A percentile compares a stretch with the other conserved stretches of the same genome.
phyloP scores from a whole-genome alignment of 2,329 filamentous ascomycete species.

The Ustilaginoidea virens region DNA sequence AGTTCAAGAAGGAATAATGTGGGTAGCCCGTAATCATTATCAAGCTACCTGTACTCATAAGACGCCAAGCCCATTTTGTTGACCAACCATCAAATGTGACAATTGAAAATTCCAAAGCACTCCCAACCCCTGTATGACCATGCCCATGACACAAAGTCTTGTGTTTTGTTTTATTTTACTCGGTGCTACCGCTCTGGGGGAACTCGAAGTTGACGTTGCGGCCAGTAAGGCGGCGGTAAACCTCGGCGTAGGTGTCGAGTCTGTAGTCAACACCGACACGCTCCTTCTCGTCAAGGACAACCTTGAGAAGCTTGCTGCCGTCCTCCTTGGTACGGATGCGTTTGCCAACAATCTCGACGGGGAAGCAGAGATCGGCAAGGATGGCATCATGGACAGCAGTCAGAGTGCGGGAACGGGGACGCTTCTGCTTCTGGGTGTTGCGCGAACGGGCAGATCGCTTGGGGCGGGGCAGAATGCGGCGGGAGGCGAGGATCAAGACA shows the following conservation, averaged over 20 bases:
- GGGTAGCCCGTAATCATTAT: slow-evolving; percentile 28
- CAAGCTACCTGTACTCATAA: slow-evolving; percentile 31
- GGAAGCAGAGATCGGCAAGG: slow-evolving; percentile 95
- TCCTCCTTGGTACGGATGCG: slow-evolving; percentile 97
- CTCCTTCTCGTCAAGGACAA: slow-evolving; percentile 99
- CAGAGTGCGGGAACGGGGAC: slow-evolving; percentile 90
- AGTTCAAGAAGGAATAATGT: slow-evolving; percentile 19
- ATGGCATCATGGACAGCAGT: slow-evolving; percentile 98
- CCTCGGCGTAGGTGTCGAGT: slow-evolving; percentile 98
- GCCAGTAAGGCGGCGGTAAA: slow-evolving; percentile 95
- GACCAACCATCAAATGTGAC: slow-evolving; percentile 20
- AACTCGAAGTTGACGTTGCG: slow-evolving; percentile 98
- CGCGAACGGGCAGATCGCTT: slow-evolving; percentile 96
- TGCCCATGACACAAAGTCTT: too few species aligned
- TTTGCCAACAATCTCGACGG: slow-evolving; percentile 99
- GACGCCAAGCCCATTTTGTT: slow-evolving; percentile 28
- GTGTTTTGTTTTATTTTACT: slow-evolving; percentile 20
- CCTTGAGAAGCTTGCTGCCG: slow-evolving; percentile 95
- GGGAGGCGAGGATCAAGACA: slow-evolving; percentile 95
- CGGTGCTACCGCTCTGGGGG: slow-evolving; percentile 64
- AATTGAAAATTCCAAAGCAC: slow-evolving; percentile 17
- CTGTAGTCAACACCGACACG: slow-evolving; percentile 97
- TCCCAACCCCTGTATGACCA: slow-evolving; percentile 4
- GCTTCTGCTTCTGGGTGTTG: slow-evolving; percentile 97
- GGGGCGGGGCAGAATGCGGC: slow-evolving; percentile 95